phyloP scores from a whole-genome alignment of 1,139 yeast genomes.

The Nematodospora anomalae region DNA sequence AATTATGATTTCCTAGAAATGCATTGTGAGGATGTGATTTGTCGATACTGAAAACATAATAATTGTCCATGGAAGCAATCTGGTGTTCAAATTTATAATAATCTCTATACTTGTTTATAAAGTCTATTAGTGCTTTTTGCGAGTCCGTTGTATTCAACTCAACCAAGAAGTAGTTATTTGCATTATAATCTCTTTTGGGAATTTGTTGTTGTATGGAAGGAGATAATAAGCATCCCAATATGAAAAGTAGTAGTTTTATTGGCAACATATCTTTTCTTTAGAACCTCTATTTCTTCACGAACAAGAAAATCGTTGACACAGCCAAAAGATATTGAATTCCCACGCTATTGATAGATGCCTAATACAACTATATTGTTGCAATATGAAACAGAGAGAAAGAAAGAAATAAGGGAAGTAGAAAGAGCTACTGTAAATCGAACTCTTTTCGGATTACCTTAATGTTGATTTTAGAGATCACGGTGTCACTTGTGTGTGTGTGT shows the following conservation, averaged over 20 bases:
- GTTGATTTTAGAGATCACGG: too few species aligned
- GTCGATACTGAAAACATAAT: slow-evolving; percentile 59
- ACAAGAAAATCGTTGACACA: background rate
- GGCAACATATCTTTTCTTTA: slow-evolving; percentile 13
- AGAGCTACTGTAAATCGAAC: too few species aligned
- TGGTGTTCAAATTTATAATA: slow-evolving; percentile 54
- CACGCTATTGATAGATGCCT: too few species aligned
- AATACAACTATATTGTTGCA: too few species aligned
- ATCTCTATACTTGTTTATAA: slow-evolving; percentile 35
- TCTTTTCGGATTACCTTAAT: too few species aligned
- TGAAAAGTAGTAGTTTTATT: slow-evolving; percentile 10
- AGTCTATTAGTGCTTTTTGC: slow-evolving; percentile 28
- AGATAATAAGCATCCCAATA: slow-evolving; percentile 11
- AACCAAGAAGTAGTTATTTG: slow-evolving; percentile 55
- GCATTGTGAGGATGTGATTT: slow-evolving; percentile 36
- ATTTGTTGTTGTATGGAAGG: slow-evolving; percentile 12
- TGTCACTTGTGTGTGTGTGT: too few species aligned
- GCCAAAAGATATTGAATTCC: background rate
- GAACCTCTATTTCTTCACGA: background rate
- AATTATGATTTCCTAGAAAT: slow-evolving; percentile 38
- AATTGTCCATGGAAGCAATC: slow-evolving; percentile 56
- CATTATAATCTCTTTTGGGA: slow-evolving; percentile 39
- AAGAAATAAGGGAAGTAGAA: too few species aligned
- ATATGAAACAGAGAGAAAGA: too few species aligned
- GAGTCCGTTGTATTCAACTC: slow-evolving; percentile 44